Conservation (phyloP, 257 asterid species). For the Nicotiana paniculata region DNA sequence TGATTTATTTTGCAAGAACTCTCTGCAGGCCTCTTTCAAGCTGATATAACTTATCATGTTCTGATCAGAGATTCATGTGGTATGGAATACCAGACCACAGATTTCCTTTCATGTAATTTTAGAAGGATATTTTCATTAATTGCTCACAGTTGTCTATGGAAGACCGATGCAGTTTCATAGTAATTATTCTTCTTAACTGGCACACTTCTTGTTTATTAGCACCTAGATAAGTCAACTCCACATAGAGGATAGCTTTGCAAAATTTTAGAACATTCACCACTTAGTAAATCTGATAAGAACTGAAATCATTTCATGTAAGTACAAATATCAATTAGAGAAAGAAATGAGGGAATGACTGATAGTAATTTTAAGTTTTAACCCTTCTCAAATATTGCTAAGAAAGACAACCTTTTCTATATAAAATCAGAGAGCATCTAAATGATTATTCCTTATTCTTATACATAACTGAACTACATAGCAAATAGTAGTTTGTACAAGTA, state of each 20-base stretch:
- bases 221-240: background rate
- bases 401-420: background rate
- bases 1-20: background rate
- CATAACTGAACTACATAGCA: constrained; percentile 6
- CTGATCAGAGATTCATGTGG: background rate
- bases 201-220: background rate
- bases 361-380: background rate
- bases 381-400: background rate
- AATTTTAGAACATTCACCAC: background rate
- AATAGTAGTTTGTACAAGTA: background rate
- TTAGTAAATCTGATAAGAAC: background rate
- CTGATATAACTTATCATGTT: background rate
- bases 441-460: background rate
- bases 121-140: background rate
- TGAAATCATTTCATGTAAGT: background rate
- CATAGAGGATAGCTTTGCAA: background rate
- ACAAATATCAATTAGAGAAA: background rate
- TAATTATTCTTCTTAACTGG: background rate
- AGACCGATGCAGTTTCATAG: background rate
- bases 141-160: background rate
- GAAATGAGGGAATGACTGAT: background rate
- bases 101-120: background rate
- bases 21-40: background rate
- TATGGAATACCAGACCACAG: background rate
- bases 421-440: background rate